phyloP scores from a whole-genome alignment of 2,329 filamentous ascomycete species.

The Verticillium isaacii region DNA sequence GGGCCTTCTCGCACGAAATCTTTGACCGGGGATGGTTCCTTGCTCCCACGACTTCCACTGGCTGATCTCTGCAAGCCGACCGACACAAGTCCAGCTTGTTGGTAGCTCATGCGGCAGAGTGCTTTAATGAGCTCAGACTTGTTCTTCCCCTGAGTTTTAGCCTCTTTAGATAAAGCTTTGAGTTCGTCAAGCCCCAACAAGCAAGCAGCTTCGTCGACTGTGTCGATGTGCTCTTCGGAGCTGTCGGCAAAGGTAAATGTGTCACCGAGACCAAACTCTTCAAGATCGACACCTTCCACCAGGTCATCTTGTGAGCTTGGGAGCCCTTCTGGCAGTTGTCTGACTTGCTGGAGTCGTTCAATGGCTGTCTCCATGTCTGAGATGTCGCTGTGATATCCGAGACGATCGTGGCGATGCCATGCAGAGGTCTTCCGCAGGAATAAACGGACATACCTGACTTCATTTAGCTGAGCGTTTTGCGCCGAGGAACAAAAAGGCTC shows the following conservation, averaged over 20 bases:
- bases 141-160: conserved; percentile 80
- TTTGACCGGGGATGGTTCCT: conserved; percentile 43
- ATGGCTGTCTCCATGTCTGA: conserved; percentile 66
- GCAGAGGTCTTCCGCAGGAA: conserved; percentile 88
- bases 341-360: conserved; percentile 53
- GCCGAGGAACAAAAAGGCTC: conserved; percentile 24
- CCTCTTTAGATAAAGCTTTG: conserved; percentile 78
- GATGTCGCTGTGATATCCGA: conserved; percentile 82
- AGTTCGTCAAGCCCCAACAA: conserved; percentile 84
- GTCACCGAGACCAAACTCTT: conserved; percentile 42
- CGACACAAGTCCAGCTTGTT: conserved; percentile 71
- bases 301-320: conserved; percentile 13
- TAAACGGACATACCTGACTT: conserved; percentile 76
- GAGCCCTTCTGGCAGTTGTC: conserved; percentile 44
- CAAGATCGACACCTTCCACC: conserved; percentile 27
- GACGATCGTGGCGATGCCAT: conserved; percentile 78
- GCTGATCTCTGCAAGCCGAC: conserved; percentile 61
- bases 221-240: conserved; percentile 68
- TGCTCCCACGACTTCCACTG: conserved; percentile 31
- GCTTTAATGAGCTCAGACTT: conserved; percentile 74
- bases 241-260: conserved; percentile 76
- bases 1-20: conserved; percentile 18
- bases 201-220: conserved; percentile 77
- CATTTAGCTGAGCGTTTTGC: not conserved
- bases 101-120: conserved; percentile 68